Percentiles rank a stretch among this genome's conserved stretches.
Evolutionary conservation across 1,284 basidiomycete genomes (phyloP).

Genomic region (Rhodotorula sp.): DNA sequence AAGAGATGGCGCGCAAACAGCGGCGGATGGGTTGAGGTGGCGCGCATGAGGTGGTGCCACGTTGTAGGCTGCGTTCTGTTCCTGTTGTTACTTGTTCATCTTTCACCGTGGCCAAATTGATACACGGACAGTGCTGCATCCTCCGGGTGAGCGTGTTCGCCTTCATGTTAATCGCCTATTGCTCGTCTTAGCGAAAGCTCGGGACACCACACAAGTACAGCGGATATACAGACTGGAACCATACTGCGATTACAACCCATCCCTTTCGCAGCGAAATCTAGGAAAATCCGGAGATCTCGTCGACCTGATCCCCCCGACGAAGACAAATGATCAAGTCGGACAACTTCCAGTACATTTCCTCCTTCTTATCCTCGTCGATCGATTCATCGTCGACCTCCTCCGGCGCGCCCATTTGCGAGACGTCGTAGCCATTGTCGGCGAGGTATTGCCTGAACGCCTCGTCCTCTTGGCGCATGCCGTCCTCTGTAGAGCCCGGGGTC

Average conservation of each 20-base stretch:
- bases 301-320: too few relatives aligned
- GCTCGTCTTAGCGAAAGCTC: too few relatives aligned
- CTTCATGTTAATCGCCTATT: too few relatives aligned
- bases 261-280: too few relatives aligned
- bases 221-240: too few relatives aligned
- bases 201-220: too few relatives aligned
- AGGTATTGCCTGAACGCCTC: constrained; percentile 8
- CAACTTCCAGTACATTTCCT: not conserved
- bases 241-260: too few relatives aligned
- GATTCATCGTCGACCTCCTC: constrained; percentile 5
- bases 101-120: not conserved
- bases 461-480: not conserved
- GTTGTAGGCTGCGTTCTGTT: not conserved
- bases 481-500: not conserved
- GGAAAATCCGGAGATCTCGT: too few relatives aligned
- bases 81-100: not conserved
- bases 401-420: constrained; percentile 2
- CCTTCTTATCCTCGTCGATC: constrained; percentile 12
- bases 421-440: constrained; percentile 22
- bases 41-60: not conserved
- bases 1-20: constrained; percentile 77
- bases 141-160: too few relatives aligned
- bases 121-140: too few relatives aligned
- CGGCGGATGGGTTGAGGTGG: constrained; percentile 17
- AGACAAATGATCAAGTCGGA: too few relatives aligned